Percentiles rank a stretch among this genome's conserved stretches.
Conservation (phyloP, 371 early-diverging fungal species). For the Dinochytrium kinnereticum region DNA sequence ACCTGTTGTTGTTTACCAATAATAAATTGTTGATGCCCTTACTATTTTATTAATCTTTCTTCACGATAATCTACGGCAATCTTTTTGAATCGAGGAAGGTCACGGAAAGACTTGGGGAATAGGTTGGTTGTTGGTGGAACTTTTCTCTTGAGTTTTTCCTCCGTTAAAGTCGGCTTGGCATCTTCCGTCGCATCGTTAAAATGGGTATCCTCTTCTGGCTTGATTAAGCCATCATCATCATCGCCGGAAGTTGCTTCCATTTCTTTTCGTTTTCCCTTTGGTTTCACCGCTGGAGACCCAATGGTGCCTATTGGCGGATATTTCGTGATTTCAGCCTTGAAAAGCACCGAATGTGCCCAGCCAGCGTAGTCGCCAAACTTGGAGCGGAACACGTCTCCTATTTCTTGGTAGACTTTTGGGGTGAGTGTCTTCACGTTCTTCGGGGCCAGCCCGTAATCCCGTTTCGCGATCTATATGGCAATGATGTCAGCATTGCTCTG, state of each 20-base stretch:
- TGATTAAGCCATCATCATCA: not conserved
- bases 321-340: not conserved
- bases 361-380: conserved; percentile 88
- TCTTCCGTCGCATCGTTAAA: not conserved
- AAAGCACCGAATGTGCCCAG: conserved; percentile 77
- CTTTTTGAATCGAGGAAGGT: conserved; percentile 1
- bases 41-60: not conserved
- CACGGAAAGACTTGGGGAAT: not conserved
- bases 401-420: conserved; percentile 66
- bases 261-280: not conserved
- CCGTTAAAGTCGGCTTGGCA: no score
- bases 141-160: no score
- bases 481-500: no score
- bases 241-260: not conserved
- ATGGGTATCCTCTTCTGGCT: not conserved
- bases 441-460: conserved; percentile 24
- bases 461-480: not conserved
- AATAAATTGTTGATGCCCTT: not conserved
- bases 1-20: not conserved
- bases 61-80: not conserved
- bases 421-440: conserved; percentile 66
- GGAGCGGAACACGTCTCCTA: conserved; percentile 73
- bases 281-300: no score
- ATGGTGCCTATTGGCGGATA: no score
- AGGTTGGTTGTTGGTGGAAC: not conserved